A percentile compares a stretch with the other conserved stretches of the same genome.
Evolutionary conservation across 768 basidiomycete genomes (phyloP).

Genomic region (Psilocybe subaeruginosa): DNA sequence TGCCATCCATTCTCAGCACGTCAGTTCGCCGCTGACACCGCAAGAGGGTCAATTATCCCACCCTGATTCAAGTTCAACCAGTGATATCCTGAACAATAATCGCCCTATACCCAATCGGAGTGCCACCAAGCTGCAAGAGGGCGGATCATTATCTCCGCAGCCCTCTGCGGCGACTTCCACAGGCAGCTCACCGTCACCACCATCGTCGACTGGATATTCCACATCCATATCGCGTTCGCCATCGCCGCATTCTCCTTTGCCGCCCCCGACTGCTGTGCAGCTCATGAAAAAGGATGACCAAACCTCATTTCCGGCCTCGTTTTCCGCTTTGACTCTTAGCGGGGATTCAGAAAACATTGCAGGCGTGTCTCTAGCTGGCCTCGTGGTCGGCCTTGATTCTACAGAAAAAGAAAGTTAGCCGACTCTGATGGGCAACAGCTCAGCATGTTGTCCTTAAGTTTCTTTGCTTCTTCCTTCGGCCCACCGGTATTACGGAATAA

Average conservation of each 20-base stretch:
- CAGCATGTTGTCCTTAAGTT: background rate
- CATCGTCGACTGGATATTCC: slow-evolving; percentile 60
- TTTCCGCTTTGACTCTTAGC: slow-evolving; percentile 18
- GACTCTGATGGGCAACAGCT: background rate
- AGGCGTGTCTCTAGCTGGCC: background rate
- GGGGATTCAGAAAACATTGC: slow-evolving; percentile 1
- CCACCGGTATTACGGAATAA: slow-evolving; percentile 4
- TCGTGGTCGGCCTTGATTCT: slow-evolving; percentile 12
- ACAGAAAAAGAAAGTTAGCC: slow-evolving; percentile 15
- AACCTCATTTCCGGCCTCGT: slow-evolving; percentile 16
- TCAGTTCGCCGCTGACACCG: slow-evolving; percentile 25
- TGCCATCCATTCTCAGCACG: slow-evolving; percentile 15
- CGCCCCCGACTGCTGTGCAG: slow-evolving; percentile 35
- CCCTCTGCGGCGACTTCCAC: slow-evolving; percentile 37
- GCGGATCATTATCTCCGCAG: slow-evolving; percentile 16
- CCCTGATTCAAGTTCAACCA: background rate
- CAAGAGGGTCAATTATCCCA: slow-evolving; percentile 1
- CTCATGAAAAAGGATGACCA: slow-evolving; percentile 19
- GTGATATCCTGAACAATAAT: background rate
- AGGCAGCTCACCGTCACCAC: slow-evolving; percentile 58
- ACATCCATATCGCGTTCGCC: slow-evolving; percentile 56
- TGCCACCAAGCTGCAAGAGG: background rate
- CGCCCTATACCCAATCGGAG: background rate
- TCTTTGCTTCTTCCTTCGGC: background rate
- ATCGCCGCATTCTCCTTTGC: slow-evolving; percentile 38